A percentile compares a stretch with the other conserved stretches of the same genome.
Evolutionary conservation across 1,284 basidiomycete species (phyloP).

Genomic region (Ustilago cynodontis): DNA sequence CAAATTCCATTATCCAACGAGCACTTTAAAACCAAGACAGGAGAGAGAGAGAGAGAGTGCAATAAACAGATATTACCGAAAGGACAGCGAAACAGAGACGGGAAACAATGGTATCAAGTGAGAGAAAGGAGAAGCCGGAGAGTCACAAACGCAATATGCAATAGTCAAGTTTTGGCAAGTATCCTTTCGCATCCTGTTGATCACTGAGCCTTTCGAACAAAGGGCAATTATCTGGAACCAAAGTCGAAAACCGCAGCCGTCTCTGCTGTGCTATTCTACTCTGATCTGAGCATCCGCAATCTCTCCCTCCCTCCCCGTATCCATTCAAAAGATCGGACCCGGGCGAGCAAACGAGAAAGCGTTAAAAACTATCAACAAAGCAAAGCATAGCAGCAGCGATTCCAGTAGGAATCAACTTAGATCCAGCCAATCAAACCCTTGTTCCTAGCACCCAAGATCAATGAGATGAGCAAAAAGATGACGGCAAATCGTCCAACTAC

Average conservation of each 20-base stretch:
- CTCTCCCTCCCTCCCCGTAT: too few relatives aligned
- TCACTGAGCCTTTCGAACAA: not conserved
- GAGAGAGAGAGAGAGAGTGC: too few relatives aligned
- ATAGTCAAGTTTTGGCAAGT: too few relatives aligned
- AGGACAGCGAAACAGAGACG: not conserved
- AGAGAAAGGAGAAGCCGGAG: not conserved
- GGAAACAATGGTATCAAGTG: not conserved
- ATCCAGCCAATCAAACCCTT: slow-evolving; percentile 46
- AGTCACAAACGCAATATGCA: not conserved
- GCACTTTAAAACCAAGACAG: too few relatives aligned
- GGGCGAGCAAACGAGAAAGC: not conserved
- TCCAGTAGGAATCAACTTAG: too few relatives aligned
- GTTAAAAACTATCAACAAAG: not conserved
- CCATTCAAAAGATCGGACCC: too few relatives aligned
- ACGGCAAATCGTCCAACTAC: slow-evolving; percentile 18
- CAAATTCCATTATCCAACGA: too few relatives aligned
- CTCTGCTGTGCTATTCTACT: too few relatives aligned
- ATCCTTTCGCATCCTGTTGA: not conserved
- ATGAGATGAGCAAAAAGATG: slow-evolving; percentile 39
- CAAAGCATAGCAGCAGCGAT: not conserved
- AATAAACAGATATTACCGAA: too few relatives aligned
- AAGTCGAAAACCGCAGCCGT: too few relatives aligned
- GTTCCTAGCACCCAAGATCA: slow-evolving; percentile 52
- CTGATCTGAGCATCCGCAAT: too few relatives aligned
- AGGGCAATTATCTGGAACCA: not conserved